Conservation (phyloP, 805 yeast genomes). For the Wickerhamiella siamensis region DNA sequence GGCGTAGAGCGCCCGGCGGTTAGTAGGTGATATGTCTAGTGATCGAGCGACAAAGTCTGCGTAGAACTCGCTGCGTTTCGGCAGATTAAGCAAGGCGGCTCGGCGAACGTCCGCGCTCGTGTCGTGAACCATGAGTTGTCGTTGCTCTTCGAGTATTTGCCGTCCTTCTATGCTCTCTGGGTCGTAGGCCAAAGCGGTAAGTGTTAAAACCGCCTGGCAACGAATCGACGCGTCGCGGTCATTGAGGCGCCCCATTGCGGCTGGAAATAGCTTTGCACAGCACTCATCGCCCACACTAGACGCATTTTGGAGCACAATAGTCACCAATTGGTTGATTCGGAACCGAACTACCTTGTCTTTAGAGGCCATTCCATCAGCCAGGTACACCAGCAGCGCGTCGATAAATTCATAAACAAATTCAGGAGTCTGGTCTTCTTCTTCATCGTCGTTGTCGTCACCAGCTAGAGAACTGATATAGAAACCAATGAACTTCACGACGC, state of each 20-base stretch:
- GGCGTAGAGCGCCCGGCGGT: slow-evolving; percentile 59
- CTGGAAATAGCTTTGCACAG: slow-evolving; percentile 46
- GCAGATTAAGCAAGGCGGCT: slow-evolving; percentile 62
- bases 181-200: slow-evolving; percentile 62
- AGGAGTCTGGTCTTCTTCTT: slow-evolving; percentile 2
- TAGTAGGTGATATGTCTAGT: slow-evolving; percentile 57
- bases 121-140: slow-evolving; percentile 55
- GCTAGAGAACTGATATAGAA: slow-evolving; percentile 49
- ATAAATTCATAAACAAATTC: slow-evolving; percentile 19
- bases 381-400: slow-evolving; percentile 11
- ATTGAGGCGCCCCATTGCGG: slow-evolving; percentile 46
- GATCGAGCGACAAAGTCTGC: slow-evolving; percentile 64
- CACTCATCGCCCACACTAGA: slow-evolving; percentile 64
- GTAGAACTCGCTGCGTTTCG: slow-evolving; percentile 37
- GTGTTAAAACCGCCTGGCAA: slow-evolving; percentile 67
- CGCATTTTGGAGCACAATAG: slow-evolving; percentile 53
- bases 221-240: slow-evolving; percentile 62
- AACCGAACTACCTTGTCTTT: slow-evolving; percentile 63
- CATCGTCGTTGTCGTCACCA: slow-evolving; percentile 58
- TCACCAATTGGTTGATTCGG: slow-evolving; percentile 62
- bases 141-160: slow-evolving; percentile 27
- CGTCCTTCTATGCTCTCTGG: slow-evolving; percentile 25
- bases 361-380: slow-evolving; percentile 67
- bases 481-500: slow-evolving; percentile 87
- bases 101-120: slow-evolving; percentile 79